Conservation (phyloP, 371 early-diverging fungal species). For the Actinomortierella ambigua region DNA sequence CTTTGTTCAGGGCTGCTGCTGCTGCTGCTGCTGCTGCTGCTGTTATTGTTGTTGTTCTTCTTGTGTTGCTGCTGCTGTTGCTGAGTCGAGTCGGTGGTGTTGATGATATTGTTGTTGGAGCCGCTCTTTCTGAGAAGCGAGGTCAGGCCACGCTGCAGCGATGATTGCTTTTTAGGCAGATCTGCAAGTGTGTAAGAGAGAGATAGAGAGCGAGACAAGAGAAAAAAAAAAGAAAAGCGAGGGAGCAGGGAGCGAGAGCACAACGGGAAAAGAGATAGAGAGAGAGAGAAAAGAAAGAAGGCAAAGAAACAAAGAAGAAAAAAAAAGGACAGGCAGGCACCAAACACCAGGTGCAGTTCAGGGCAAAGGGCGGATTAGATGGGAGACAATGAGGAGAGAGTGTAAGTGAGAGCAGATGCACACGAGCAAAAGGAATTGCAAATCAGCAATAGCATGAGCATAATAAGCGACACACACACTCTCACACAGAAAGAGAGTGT, state of each 20-base stretch:
- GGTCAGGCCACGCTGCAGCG: conserved; percentile 14
- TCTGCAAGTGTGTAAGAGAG: background rate
- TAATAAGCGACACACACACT: too few relatives aligned
- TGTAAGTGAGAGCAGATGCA: too few relatives aligned
- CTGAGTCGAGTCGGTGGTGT: background rate
- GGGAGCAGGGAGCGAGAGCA: background rate
- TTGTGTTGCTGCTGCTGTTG: background rate
- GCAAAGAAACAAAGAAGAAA: too few relatives aligned
- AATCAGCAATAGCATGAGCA: too few relatives aligned
- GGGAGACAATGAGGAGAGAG: too few relatives aligned
- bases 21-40: background rate
- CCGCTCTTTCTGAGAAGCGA: conserved; percentile 12
- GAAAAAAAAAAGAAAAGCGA: background rate
- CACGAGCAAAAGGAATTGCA: too few relatives aligned
- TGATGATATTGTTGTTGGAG: background rate
- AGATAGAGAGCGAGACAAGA: background rate
- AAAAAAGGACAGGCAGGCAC: too few relatives aligned
- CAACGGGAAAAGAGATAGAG: background rate
- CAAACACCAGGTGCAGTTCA: too few relatives aligned
- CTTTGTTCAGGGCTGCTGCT: too few relatives aligned
- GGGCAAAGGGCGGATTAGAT: too few relatives aligned
- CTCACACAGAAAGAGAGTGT: too few relatives aligned
- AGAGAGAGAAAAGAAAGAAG: background rate
- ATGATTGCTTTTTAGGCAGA: conserved; percentile 12
- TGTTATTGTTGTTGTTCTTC: conserved; percentile 1